Percentiles rank a stretch among this genome's conserved stretches.
Evolutionary conservation across 768 basidiomycete genomes (phyloP).

Genomic region (Panaeolus cyanescens): DNA sequence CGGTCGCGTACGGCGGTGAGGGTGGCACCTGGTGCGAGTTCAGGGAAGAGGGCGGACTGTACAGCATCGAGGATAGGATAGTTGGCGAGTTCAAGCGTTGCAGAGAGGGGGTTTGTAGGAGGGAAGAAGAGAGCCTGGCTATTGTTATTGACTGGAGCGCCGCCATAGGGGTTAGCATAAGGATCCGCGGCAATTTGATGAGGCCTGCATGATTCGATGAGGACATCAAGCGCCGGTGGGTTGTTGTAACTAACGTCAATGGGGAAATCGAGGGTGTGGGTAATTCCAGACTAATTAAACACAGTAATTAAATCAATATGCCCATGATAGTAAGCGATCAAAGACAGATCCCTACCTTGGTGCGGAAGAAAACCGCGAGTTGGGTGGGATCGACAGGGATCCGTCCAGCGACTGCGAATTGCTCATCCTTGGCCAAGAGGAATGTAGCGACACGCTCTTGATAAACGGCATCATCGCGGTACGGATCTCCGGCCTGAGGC

Average conservation of each 20-base stretch:
- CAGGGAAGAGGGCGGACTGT: constrained; percentile 70
- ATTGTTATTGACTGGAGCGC: constrained; percentile 29
- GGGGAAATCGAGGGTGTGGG: constrained; percentile 81
- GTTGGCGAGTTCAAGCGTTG: constrained; percentile 78
- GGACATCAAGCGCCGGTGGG: constrained; percentile 77
- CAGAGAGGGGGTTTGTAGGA: constrained; percentile 67
- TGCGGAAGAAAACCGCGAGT: constrained; percentile 76
- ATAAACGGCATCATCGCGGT: constrained; percentile 54
- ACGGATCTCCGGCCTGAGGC: constrained; percentile 29
- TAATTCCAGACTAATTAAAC: constrained; percentile 64
- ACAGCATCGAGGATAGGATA: constrained; percentile 83
- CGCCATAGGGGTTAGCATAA: constrained; percentile 48
- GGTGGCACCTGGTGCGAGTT: constrained; percentile 67
- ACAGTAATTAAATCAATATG: constrained; percentile 6
- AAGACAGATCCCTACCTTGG: constrained; percentile 58
- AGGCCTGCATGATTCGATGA: constrained; percentile 73
- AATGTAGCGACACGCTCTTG: constrained; percentile 57
- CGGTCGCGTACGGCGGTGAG: constrained; percentile 69
- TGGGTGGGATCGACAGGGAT: constrained; percentile 71
- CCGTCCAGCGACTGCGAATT: constrained; percentile 67
- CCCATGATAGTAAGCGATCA: neutral
- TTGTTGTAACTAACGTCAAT: constrained; percentile 74
- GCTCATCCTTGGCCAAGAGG: constrained; percentile 57
- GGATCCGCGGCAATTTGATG: constrained; percentile 50
- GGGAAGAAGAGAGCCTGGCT: constrained; percentile 72